Percentiles rank a stretch among this genome's conserved stretches.
phyloP scores from a whole-genome alignment of 83 land plant genomes.

The Diphasiastrum complanatum region DNA sequence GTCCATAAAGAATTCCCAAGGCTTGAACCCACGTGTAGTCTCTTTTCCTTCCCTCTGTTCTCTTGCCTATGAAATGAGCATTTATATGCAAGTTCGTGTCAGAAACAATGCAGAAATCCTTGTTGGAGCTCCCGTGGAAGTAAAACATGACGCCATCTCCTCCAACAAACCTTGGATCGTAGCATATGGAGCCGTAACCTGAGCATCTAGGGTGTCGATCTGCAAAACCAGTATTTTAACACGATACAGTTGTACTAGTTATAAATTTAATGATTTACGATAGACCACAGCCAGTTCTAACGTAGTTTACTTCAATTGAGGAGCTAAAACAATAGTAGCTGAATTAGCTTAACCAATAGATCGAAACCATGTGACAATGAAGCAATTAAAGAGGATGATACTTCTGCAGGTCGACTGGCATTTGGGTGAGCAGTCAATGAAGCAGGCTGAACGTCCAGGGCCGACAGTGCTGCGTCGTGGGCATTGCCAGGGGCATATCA shows the following conservation, averaged over 20 bases:
- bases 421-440: slow-evolving; percentile 24
- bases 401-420: slow-evolving; percentile 26
- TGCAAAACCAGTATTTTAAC: slow-evolving; percentile 2
- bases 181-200: slow-evolving; percentile 17
- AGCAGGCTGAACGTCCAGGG: slow-evolving; percentile 20
- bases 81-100: slow-evolving; percentile 19
- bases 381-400: neutral
- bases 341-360: neutral
- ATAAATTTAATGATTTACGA: neutral
- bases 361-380: neutral
- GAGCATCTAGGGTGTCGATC: slow-evolving; percentile 11
- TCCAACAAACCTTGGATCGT: slow-evolving; percentile 23
- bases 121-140: slow-evolving; percentile 18
- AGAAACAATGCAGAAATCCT: slow-evolving; percentile 18
- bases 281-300: neutral
- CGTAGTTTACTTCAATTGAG: too few species aligned
- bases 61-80: slow-evolving; percentile 19
- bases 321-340: neutral
- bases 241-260: neutral
- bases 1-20: slow-evolving; percentile 15
- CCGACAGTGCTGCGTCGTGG: neutral
- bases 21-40: slow-evolving; percentile 28
- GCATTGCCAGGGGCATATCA: slow-evolving; percentile 19
- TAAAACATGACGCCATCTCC: slow-evolving; percentile 27
- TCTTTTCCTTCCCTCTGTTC: slow-evolving; percentile 3